These are phyloP conservation scores for Omphalea diandra DNA, from an alignment of 441 rosid genomes.

Conservation along the genomic window DNA sequence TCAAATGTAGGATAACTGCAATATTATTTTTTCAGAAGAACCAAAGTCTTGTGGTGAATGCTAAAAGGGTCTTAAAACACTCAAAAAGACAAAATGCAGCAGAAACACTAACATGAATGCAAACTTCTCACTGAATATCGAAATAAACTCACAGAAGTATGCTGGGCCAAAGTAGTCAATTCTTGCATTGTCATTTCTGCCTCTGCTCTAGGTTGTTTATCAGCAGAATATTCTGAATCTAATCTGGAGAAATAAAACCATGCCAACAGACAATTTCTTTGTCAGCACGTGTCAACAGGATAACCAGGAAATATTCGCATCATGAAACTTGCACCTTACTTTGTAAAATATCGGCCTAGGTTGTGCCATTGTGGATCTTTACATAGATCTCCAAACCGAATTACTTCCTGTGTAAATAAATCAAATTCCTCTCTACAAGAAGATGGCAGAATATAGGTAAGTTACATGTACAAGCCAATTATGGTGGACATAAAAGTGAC, in stretches of 20 bases:
- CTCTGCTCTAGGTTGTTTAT: constrained; percentile 42
- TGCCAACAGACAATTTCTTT: constrained; percentile 13
- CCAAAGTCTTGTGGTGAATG: too few species aligned
- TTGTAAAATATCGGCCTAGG: constrained; percentile 65
- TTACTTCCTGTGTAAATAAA: constrained; percentile 68
- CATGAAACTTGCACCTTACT: constrained; percentile 39
- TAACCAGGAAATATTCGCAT: constrained; percentile 3
- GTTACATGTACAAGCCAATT: neutral
- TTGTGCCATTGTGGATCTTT: constrained; percentile 93
- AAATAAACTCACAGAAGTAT: constrained; percentile 66
- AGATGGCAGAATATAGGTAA: neutral
- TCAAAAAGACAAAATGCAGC: constrained; percentile 1
- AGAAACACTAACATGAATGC: neutral
- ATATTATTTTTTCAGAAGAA: neutral
- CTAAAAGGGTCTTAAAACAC: neutral
- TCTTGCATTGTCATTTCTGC: constrained; percentile 64
- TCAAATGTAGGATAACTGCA: constrained; percentile 5
- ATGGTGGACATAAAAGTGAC: neutral
- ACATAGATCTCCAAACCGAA: constrained; percentile 84
- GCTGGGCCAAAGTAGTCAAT: constrained; percentile 61
- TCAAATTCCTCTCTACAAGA: constrained; percentile 73
- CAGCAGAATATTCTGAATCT: constrained; percentile 41
- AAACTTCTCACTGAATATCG: constrained; percentile 6
- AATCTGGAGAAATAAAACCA: constrained; percentile 48
- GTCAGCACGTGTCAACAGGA: constrained; percentile 21